These are phyloP conservation scores for Mrakia frigida DNA, from an alignment of 768 basidiomycete species.

Conservation along the genomic window DNA sequence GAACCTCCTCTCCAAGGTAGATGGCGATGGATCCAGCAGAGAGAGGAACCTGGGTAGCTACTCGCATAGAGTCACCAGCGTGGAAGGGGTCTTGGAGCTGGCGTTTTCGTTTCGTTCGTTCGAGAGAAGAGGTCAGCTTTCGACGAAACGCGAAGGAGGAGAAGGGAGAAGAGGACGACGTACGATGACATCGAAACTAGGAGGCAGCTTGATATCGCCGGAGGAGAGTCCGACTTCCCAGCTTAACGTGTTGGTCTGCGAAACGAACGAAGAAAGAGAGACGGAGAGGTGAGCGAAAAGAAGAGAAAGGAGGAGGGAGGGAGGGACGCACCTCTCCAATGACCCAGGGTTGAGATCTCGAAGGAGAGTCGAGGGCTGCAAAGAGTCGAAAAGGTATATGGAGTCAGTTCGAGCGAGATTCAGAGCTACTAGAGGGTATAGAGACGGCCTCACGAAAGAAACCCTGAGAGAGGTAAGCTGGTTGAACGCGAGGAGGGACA, in stretches of 20 bases:
- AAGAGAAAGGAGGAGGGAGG: too few relatives aligned
- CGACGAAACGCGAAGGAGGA: not conserved
- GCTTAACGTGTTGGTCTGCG: not conserved
- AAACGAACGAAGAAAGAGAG: not conserved
- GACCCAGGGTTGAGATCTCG: not conserved
- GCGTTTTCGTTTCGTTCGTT: too few relatives aligned
- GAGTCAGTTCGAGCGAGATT: not conserved
- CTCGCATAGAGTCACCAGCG: not conserved
- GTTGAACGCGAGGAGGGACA: not conserved
- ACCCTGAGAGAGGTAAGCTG: not conserved
- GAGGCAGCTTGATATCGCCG: not conserved
- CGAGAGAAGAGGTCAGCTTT: not conserved
- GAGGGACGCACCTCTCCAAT: not conserved
- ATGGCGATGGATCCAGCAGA: not conserved
- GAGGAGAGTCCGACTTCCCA: not conserved
- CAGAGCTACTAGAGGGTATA: not conserved
- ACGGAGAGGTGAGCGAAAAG: not conserved
- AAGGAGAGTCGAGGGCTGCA: not conserved
- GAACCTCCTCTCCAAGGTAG: not conserved
- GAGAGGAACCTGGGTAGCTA: not conserved
- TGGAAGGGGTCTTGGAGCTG: slow-evolving; percentile 7
- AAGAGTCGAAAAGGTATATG: not conserved
- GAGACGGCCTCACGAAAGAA: not conserved
- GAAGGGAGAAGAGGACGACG: not conserved
- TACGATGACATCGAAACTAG: not conserved